phyloP scores from a whole-genome alignment of 2,329 filamentous ascomycete species.

The Colletotrichum eleusines region DNA sequence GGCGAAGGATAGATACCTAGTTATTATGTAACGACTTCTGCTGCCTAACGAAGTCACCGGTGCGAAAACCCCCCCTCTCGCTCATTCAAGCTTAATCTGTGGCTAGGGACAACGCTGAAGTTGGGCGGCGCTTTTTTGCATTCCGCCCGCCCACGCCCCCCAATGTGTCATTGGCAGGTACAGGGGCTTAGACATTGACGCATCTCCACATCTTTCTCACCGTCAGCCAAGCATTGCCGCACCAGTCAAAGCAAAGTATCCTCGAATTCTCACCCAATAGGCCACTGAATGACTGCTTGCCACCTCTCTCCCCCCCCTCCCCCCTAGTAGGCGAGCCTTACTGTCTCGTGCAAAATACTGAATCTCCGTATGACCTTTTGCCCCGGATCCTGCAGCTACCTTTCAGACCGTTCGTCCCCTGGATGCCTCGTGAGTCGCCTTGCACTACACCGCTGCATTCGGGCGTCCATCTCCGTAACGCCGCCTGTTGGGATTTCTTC shows the following conservation, averaged over 20 bases:
- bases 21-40: background rate
- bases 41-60: constrained; percentile 7
- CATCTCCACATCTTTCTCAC: background rate
- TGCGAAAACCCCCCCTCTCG: background rate
- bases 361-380: background rate
- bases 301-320: background rate
- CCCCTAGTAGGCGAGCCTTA: background rate
- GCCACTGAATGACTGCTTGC: background rate
- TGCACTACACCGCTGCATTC: constrained; percentile 14
- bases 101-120: background rate
- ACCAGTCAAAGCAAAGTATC: background rate
- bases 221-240: background rate
- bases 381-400: constrained; percentile 11
- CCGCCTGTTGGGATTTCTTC: background rate
- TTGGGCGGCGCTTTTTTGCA: constrained; percentile 2
- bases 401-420: constrained; percentile 5
- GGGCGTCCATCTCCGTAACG: background rate
- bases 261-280: background rate
- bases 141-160: background rate
- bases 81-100: constrained; percentile 26
- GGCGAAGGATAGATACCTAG: background rate
- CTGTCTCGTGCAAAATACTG: background rate
- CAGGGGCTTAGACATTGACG: background rate
- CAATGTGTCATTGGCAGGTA: background rate
- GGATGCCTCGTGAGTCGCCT: constrained; percentile 35